These are phyloP conservation scores for Camellia sinensis DNA, from an alignment of 148 eudicot species.

Conservation along the genomic window DNA sequence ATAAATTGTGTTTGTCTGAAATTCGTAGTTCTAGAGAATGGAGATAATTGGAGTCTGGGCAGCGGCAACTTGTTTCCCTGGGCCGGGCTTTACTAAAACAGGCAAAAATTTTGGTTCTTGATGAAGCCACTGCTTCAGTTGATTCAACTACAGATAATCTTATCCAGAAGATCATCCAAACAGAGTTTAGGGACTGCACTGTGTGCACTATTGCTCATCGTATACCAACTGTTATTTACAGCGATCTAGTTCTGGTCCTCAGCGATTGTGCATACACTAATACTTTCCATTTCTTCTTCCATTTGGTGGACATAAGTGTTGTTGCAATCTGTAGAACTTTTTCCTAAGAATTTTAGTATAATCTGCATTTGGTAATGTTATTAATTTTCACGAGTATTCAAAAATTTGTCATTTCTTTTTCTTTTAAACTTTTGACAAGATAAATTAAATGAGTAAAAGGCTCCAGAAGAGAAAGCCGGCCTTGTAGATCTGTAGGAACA, in stretches of 20 bases:
- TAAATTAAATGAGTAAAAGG: background rate
- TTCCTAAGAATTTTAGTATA: background rate
- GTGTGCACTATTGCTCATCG: slow-evolving; percentile 92
- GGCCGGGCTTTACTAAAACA: too few relatives aligned
- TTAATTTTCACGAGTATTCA: background rate
- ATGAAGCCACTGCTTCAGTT: slow-evolving; percentile 98
- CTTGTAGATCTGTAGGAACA: too few relatives aligned
- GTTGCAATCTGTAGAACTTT: background rate
- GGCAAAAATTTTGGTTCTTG: slow-evolving; percentile 46
- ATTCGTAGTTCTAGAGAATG: too few relatives aligned
- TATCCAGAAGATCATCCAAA: slow-evolving; percentile 87
- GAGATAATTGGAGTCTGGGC: too few relatives aligned
- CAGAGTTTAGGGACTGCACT: slow-evolving; percentile 79
- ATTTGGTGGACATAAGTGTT: background rate
- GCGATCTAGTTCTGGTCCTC: slow-evolving; percentile 67
- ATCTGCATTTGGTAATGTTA: background rate
- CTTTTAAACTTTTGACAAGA: background rate
- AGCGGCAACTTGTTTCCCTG: too few relatives aligned
- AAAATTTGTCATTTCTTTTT: background rate
- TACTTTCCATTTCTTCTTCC: background rate
- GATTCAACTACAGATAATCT: slow-evolving; percentile 95
- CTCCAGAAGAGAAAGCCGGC: background rate
- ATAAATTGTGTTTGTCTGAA: too few relatives aligned
- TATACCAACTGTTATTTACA: slow-evolving; percentile 93
- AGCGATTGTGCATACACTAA: background rate